Evolutionary conservation across 352 stramenopile genomes (phyloP), one percentile per base, ranked within the genome.

Genomic region (Phytophthora podocarpi): DNA sequence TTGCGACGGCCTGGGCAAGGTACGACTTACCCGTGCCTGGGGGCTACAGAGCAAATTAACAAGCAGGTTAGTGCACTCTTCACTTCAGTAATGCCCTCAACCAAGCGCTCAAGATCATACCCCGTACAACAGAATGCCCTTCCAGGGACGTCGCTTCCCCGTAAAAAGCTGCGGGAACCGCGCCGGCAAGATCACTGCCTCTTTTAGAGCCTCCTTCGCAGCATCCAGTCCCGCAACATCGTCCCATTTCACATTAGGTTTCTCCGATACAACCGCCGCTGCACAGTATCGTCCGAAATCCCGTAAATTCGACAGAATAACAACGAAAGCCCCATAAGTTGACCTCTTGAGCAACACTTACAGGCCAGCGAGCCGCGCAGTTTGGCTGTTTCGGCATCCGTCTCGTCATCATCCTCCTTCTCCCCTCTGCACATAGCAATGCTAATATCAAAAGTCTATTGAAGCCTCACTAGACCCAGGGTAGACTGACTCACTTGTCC

Each of bases 201-300:
- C 97, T 69, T 99, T 99, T n/a, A 99, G 69, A 15, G 95, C 91
- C 27, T 98, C 95, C 67, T 99, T 99, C 0, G 98, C 98, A 31
- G 81, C 79, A 41, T 98, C 96, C 21, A 99, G 73, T 36, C 97
- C 98, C 24, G 97, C 97, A 15, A 99, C 97, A 66, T 99, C 97
- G 23, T 98, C 91, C 93, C 93, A 98, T 57, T 97, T 97, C 13
- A 99, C 90, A 70, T 98, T 97, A 0, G 96, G 96, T 52, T 97
- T 97, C 59, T 97, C 89, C 5, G 81, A 79, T 13, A 97, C 73
- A 26, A 97, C 81, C 34, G 86, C 87, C 30, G 87, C 89, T 97
- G 45, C 26, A 66, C 15, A 51, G 39, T 12, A 73, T 8, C 21
- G 49, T 27, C 16, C 31, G 45, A 16, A 39, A 26, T 23, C 5